Evolutionary conservation across 73 alveolate genomes (phyloP), one percentile per base, ranked within the genome.

Genomic region (Blepharisma stoltei): DNA sequence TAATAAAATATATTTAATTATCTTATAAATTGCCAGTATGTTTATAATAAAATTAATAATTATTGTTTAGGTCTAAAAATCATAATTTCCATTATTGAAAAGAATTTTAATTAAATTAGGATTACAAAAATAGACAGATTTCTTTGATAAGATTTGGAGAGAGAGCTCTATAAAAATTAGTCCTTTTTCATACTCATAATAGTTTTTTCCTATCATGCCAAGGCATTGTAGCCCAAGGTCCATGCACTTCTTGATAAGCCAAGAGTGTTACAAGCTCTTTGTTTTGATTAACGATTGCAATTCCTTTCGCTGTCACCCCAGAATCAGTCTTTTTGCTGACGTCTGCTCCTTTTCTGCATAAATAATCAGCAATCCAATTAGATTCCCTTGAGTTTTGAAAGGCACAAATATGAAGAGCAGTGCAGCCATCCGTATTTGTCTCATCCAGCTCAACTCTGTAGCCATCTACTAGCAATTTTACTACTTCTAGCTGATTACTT

Each of bases 331-430:
- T 60, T 25, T 14, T 18, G 14, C 18, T 25, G 0, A 60, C 46
- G 2, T 25, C 48, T 18, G 73, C 73, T 1, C 73, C 73, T 60
- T 60, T 60, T n/a, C 45, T 25, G 23, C 73, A 60, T 8, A 60
- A 38, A 60, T 18, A 60, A 14, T 60, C 49, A 25, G 73, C 73
- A 5, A 60, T 60, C 5, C 14, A 38, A 25, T 18, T 60, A 9
- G 14, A 25, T 9, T 11, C 45, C 46, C 45, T 60, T 1, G 48
- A 18, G 14, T 60, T 60, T 25, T 60, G 37, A 60, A 14, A 60
- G 3, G 45, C 38, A 25, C 37, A 14, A 4, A 14, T n/a, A 38
- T 14, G 14, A 14, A 60, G 45, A 18, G 73, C 73, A 20, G 73
- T 60, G 38, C 14, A 25, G 11, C 73, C 73, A 60, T 60, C 23